Evolutionary conservation across 225 moss, liverwort and hornwort genomes (phyloP).

Genomic region (Neckera pumila): DNA sequence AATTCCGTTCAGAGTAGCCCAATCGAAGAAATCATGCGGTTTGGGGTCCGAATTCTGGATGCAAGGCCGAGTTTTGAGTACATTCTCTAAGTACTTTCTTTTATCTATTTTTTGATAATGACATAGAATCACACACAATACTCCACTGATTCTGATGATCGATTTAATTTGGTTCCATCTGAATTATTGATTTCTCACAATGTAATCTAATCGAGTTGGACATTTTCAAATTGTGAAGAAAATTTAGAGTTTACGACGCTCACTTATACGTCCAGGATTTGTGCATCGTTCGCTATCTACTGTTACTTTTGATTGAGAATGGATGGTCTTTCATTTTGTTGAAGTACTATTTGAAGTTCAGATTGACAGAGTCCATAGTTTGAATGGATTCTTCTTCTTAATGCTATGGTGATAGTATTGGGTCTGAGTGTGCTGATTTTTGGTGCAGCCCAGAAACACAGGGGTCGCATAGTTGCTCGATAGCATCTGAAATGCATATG

Average conservation of each 20-base stretch:
- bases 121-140: too few relatives aligned
- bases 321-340: neutral
- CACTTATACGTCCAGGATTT: neutral
- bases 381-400: neutral
- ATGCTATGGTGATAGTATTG: slow-evolving; percentile 31
- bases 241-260: neutral
- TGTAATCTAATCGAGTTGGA: neutral
- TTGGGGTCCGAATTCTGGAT: neutral
- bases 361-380: neutral
- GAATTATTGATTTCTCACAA: neutral
- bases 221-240: neutral
- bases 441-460: slow-evolving; percentile 65
- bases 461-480: slow-evolving; percentile 21
- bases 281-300: neutral
- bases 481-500: neutral
- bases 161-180: neutral
- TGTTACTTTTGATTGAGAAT: neutral
- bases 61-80: neutral
- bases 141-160: neutral
- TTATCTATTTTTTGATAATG: too few relatives aligned
- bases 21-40: neutral
- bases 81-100: neutral
- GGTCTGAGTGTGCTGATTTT: slow-evolving; percentile 64
- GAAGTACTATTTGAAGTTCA: neutral
- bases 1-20: neutral